These are phyloP conservation scores for Friedmanniomyces simplex DNA, from an alignment of 495 filamentous ascomycete species.

Conservation along the genomic window DNA sequence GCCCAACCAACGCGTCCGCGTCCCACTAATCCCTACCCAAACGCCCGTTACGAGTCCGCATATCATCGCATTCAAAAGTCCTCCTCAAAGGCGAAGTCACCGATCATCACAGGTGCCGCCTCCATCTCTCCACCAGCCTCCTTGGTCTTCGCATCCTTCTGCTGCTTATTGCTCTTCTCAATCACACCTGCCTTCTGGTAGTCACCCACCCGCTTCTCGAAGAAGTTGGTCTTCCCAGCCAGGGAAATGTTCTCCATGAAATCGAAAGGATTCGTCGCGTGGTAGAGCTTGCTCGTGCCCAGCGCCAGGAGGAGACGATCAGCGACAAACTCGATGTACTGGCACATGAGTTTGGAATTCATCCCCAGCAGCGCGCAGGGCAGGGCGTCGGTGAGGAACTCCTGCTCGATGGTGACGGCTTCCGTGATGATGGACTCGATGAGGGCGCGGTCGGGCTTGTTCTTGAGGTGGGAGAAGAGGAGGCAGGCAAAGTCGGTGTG, in stretches of 20 bases:
- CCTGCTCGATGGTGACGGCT: conserved; percentile 89
- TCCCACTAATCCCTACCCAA: conserved; percentile 7
- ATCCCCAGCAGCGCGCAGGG: conserved; percentile 89
- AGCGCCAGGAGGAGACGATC: conserved; percentile 87
- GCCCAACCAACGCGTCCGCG: neutral
- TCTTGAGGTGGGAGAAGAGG: conserved; percentile 88
- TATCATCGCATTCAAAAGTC: conserved; percentile 61
- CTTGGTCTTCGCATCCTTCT: conserved; percentile 33
- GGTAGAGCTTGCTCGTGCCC: conserved; percentile 88
- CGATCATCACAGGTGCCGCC: conserved; percentile 52
- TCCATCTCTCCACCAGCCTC: conserved; percentile 33
- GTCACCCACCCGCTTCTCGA: conserved; percentile 98
- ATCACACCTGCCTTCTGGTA: conserved; percentile 99
- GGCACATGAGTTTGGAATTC: conserved; percentile 95
- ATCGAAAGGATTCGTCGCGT: conserved; percentile 91
- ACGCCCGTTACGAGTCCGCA: neutral
- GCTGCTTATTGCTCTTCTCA: conserved; percentile 75
- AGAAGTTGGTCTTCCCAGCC: conserved; percentile 99
- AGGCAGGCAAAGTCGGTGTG: conserved; percentile 99
- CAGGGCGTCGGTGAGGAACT: conserved; percentile 94
- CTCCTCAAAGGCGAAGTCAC: conserved; percentile 88
- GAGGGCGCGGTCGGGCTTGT: conserved; percentile 70
- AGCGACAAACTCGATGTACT: conserved; percentile 99
- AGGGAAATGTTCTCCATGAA: conserved; percentile 99
- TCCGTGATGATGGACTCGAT: conserved; percentile 85